Conservation (phyloP, 2,329 filamentous ascomycete species). For the Cytospora chrysosperma region DNA sequence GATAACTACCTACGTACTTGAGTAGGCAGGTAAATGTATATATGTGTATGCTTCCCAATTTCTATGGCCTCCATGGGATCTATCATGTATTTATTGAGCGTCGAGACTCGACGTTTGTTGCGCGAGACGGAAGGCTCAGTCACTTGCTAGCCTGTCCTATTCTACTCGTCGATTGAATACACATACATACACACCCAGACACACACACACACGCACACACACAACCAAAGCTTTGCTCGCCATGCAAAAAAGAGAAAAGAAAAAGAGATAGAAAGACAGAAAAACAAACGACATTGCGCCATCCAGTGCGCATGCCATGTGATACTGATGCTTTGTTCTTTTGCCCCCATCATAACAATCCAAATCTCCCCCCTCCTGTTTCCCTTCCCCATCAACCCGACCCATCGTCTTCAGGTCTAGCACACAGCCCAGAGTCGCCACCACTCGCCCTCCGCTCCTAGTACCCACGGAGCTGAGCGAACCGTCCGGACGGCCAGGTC, state of each 20-base stretch:
- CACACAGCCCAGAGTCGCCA: background rate
- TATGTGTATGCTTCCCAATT: background rate
- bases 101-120: background rate
- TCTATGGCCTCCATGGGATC: background rate
- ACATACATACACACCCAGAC: too few relatives aligned
- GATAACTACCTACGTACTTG: background rate
- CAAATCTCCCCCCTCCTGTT: background rate
- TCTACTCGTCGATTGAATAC: background rate
- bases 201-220: too few relatives aligned
- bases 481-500: slow-evolving; percentile 20
- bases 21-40: background rate
- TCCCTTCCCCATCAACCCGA: too few relatives aligned
- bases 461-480: slow-evolving; percentile 9
- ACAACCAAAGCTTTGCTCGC: background rate
- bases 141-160: background rate
- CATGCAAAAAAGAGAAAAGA: background rate
- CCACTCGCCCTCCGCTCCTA: slow-evolving; percentile 11
- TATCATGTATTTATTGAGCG: background rate
- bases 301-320: slow-evolving; percentile 1
- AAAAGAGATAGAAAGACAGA: background rate
- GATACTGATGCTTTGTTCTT: background rate
- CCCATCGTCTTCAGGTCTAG: background rate
- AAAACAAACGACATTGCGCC: background rate
- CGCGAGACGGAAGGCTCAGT: background rate
- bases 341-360: background rate